These are phyloP conservation scores for Xylariales sp. DNA, from an alignment of 2,329 filamentous ascomycete species.

Conservation along the genomic window DNA sequence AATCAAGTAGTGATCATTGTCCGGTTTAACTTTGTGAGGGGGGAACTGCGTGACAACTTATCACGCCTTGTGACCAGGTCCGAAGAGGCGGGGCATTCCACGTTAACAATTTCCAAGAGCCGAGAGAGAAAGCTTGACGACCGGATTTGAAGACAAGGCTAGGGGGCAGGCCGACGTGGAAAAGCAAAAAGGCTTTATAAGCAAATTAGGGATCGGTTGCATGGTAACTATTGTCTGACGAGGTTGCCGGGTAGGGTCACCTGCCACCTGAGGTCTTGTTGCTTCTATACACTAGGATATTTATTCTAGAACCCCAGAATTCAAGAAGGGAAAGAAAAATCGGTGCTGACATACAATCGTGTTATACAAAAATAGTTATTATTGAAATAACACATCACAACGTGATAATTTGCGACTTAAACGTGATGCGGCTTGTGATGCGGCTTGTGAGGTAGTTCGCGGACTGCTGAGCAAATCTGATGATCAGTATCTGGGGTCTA, in stretches of 20 bases:
- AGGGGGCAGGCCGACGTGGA: not conserved
- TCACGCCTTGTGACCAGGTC: constrained; percentile 19
- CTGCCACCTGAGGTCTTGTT: not conserved
- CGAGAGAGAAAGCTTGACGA: constrained; percentile 12
- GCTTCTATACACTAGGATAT: not conserved
- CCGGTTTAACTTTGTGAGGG: not conserved
- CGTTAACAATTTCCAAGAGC: not conserved
- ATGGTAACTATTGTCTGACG: not conserved
- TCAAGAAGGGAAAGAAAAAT: not conserved
- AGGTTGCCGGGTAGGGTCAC: not conserved
- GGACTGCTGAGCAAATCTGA: constrained; percentile 32
- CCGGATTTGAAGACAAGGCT: not conserved
- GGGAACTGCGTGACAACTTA: constrained; percentile 17
- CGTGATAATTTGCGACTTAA: constrained; percentile 21
- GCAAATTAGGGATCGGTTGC: not conserved
- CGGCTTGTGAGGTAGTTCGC: not conserved
- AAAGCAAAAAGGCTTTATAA: not conserved
- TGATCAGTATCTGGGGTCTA: constrained; percentile 12
- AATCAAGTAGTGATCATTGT: constrained; percentile 2
- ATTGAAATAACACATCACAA: too few species aligned
- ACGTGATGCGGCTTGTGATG: constrained; percentile 34
- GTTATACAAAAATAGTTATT: not conserved
- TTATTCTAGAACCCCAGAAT: not conserved
- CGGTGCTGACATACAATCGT: not conserved
- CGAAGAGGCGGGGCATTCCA: not conserved